phyloP scores from a whole-genome alignment of 805 yeast species.

The Debaryomyces maramus region DNA sequence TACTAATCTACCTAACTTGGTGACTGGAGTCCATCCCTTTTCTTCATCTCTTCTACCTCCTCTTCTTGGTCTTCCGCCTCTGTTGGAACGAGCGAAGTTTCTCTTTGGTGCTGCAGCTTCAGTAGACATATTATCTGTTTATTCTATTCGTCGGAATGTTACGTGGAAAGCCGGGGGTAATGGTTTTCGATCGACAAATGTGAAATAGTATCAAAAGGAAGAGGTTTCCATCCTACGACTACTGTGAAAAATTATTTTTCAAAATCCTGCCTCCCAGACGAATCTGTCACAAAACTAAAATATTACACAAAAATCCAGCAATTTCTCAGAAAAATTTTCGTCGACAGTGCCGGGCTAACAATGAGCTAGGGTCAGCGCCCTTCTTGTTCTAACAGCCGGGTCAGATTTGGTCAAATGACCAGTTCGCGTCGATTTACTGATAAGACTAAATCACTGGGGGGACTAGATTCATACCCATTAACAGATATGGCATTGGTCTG shows the following conservation, averaged over 20 bases:
- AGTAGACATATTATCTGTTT: slow-evolving; percentile 44
- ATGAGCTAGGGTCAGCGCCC: not conserved
- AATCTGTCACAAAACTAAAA: not conserved
- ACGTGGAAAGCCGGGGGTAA: slow-evolving; percentile 72
- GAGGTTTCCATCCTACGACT: slow-evolving; percentile 1
- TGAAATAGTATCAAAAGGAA: not conserved
- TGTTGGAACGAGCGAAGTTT: slow-evolving; percentile 54
- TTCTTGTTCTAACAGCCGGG: no score
- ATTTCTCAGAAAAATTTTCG: not conserved
- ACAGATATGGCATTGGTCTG: no score
- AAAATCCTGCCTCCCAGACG: not conserved
- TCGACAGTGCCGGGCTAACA: not conserved
- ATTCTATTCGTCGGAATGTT: slow-evolving; percentile 54
- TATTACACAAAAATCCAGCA: not conserved
- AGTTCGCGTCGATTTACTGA: no score
- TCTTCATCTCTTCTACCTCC: slow-evolving; percentile 87
- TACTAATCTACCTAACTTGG: slow-evolving; percentile 99
- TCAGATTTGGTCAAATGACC: no score
- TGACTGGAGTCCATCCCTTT: slow-evolving; percentile 99
- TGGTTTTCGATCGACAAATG: slow-evolving; percentile 64
- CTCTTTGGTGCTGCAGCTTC: slow-evolving; percentile 43
- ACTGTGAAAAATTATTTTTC: slow-evolving; percentile 8
- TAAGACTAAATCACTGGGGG: no score
- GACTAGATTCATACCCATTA: no score
- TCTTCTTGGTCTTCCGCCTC: slow-evolving; percentile 53